Conservation (phyloP, 306 rosid species). For the Vigna mungo region DNA sequence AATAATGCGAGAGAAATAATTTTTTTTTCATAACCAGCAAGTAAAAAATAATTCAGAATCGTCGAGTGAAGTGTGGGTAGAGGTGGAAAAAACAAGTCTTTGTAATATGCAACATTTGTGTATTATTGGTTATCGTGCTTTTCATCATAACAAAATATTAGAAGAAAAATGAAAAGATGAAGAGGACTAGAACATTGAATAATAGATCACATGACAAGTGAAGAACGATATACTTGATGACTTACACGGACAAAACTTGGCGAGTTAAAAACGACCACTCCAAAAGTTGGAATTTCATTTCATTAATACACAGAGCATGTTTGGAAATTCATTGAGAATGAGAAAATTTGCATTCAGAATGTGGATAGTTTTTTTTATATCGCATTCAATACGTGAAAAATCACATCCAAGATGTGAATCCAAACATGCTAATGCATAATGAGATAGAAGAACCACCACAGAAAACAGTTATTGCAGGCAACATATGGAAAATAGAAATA, state of each 20-base stretch:
- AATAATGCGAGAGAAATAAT: no score
- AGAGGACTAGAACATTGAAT: conserved; percentile 8
- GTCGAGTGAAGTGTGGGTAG: not conserved
- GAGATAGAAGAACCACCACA: conserved; percentile 18
- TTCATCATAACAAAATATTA: not conserved
- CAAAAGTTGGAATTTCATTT: conserved; percentile 20
- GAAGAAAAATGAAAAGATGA: conserved; percentile 1
- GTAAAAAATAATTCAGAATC: not conserved
- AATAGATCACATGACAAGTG: not conserved
- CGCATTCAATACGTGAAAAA: not conserved
- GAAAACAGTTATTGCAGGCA: not conserved
- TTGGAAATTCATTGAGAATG: not conserved
- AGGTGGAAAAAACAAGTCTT: not conserved
- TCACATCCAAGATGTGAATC: not conserved
- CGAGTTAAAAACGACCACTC: not conserved
- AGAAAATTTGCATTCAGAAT: not conserved
- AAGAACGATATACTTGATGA: conserved; percentile 1
- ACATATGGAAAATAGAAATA: conserved; percentile 13
- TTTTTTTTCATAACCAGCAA: not conserved
- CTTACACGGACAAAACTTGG: conserved; percentile 7
- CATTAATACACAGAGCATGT: conserved; percentile 30
- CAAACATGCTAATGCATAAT: not conserved
- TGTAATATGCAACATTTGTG: not conserved
- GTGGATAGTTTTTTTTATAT: not conserved
- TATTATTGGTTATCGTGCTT: conserved; percentile 4